These are phyloP conservation scores for Arctostaphylos glauca DNA, from an alignment of 148 eudicot genomes.

Conservation along the genomic window DNA sequence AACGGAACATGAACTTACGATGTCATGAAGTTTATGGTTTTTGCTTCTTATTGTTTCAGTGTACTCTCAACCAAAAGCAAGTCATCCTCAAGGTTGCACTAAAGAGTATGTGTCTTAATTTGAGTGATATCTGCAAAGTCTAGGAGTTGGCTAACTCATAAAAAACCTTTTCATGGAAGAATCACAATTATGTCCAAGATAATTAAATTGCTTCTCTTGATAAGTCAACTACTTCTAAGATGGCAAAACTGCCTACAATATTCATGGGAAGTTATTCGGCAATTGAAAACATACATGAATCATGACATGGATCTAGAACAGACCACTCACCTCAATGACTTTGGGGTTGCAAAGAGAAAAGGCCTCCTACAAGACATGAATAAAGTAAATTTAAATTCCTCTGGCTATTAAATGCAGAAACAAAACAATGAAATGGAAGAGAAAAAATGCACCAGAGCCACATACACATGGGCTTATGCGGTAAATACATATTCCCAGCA, in stretches of 20 bases:
- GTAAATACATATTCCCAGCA: not conserved
- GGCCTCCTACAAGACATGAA: conserved; percentile 63
- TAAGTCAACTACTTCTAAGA: conserved; percentile 12
- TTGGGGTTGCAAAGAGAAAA: conserved; percentile 75
- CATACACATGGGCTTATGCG: not conserved
- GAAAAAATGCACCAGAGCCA: not conserved
- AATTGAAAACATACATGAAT: not conserved
- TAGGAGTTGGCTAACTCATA: not conserved
- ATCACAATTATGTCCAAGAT: not conserved
- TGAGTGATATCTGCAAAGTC: not conserved
- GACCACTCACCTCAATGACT: conserved; percentile 57
- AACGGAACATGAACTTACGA: not conserved
- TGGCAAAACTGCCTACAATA: not conserved
- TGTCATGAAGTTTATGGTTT: conserved; percentile 7
- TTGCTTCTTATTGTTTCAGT: conserved; percentile 12
- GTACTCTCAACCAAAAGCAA: not conserved
- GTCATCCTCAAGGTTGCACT: not conserved
- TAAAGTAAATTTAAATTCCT: not conserved
- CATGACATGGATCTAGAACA: not conserved
- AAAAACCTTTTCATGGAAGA: conserved; percentile 1
- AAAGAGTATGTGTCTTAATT: not conserved
- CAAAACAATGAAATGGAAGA: not conserved
- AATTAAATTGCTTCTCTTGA: not conserved
- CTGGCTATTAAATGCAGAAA: not conserved
- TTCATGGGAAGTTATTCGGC: not conserved